Evolutionary conservation across 495 filamentous ascomycete genomes (phyloP).

Genomic region (Xylaria intraflava): DNA sequence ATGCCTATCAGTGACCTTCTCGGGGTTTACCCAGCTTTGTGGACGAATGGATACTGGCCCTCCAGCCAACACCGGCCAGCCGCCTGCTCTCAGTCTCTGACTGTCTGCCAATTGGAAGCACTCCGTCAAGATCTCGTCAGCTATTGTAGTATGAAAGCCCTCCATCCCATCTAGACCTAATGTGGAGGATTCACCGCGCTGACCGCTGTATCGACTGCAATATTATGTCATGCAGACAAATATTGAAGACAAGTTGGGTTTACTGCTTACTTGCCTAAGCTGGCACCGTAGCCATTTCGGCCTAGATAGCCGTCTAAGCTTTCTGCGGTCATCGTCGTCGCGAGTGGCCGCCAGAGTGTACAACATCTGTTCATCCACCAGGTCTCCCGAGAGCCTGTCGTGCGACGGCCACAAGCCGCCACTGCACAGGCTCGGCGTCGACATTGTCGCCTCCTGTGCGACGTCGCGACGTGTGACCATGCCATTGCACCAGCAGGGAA

Average conservation of each 20-base stretch:
- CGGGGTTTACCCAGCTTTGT: background rate
- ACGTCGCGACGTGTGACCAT: background rate
- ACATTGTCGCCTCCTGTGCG: background rate
- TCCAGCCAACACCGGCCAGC: background rate
- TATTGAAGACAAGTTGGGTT: background rate
- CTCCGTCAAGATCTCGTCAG: no score
- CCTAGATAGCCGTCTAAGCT: background rate
- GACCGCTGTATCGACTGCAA: background rate
- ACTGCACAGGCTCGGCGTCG: background rate
- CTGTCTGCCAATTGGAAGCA: no score
- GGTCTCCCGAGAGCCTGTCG: background rate
- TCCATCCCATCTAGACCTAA: background rate
- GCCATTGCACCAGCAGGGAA: background rate
- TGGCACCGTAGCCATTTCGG: no score
- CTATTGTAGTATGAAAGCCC: background rate
- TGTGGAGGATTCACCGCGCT: background rate
- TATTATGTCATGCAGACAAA: background rate
- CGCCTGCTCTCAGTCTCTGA: background rate
- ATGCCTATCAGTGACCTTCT: background rate
- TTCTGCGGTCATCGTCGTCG: no score
- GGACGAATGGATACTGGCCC: background rate
- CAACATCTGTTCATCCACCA: background rate
- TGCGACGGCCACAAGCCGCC: constrained; percentile 1
- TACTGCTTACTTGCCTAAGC: background rate
- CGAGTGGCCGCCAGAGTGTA: no score